Conservation (phyloP, 2,329 filamentous ascomycete genomes). For the Emydomyces testavorans region DNA sequence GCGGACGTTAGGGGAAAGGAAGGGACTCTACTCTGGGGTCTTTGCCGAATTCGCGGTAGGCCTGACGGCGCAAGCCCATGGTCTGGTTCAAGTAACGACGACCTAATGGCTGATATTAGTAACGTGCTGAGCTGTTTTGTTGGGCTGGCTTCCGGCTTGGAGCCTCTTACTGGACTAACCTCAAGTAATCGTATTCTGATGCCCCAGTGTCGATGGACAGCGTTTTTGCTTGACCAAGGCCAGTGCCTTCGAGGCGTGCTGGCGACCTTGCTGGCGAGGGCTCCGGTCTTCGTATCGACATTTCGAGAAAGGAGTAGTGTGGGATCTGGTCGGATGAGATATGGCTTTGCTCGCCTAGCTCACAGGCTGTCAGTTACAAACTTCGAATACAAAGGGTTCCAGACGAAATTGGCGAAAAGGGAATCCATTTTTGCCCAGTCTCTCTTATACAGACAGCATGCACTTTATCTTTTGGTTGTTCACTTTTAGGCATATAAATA, state of each 20-base stretch:
- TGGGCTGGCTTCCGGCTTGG: constrained; percentile 48
- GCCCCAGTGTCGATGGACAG: constrained; percentile 66
- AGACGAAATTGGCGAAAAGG: not conserved
- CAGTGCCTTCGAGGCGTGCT: constrained; percentile 42
- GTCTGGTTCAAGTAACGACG: constrained; percentile 77
- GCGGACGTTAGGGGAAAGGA: constrained; percentile 54
- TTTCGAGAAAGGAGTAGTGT: not conserved
- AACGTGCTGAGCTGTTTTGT: constrained; percentile 9
- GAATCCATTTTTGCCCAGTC: not conserved
- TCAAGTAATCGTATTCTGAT: constrained; percentile 56
- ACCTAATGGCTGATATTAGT: constrained; percentile 41
- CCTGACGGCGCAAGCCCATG: constrained; percentile 77
- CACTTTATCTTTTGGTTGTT: not conserved
- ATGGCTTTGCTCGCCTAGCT: constrained; percentile 2
- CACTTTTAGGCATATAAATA: too few species aligned
- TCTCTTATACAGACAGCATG: not conserved
- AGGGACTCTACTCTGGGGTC: constrained; percentile 55
- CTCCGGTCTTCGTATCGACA: constrained; percentile 1
- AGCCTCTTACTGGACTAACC: too few species aligned
- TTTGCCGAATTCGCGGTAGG: constrained; percentile 84
- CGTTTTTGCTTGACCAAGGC: constrained; percentile 51
- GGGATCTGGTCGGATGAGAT: not conserved
- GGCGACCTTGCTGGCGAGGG: constrained; percentile 10
- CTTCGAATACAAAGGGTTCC: not conserved
- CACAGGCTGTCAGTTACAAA: constrained; percentile 5